Conservation (phyloP, 805 yeast species). For the Yamadazyma paraphyllophila region DNA sequence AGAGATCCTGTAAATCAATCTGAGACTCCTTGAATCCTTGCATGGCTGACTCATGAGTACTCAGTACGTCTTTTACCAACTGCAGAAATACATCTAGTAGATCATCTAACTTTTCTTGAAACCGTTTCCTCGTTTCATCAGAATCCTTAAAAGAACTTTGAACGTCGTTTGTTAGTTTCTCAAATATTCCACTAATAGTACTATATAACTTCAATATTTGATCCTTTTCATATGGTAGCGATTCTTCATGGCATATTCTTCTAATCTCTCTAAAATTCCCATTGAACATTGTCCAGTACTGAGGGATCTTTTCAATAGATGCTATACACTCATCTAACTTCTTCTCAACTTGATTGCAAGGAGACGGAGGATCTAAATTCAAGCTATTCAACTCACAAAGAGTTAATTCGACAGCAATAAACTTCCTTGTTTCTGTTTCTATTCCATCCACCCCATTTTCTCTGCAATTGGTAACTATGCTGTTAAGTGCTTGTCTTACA, state of each 20-base stretch:
- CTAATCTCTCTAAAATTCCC: conserved; percentile 60
- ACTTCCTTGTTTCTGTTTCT: conserved; percentile 28
- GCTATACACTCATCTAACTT: conserved; percentile 33
- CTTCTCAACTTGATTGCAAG: conserved; percentile 20
- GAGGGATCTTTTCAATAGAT: conserved; percentile 43
- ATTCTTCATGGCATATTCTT: conserved; percentile 51
- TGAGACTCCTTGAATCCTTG: not conserved
- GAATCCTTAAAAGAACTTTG: not conserved
- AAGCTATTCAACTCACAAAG: conserved; percentile 56
- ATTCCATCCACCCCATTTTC: conserved; percentile 39
- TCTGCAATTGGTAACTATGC: conserved; percentile 41
- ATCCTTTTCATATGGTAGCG: conserved; percentile 51
- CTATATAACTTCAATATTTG: conserved; percentile 45
- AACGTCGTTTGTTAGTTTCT: conserved; percentile 6
- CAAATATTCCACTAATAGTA: conserved; percentile 40
- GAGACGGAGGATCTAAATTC: conserved; percentile 31
- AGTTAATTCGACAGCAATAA: conserved; percentile 48
- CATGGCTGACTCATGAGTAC: not conserved
- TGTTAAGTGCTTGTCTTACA: conserved; percentile 38
- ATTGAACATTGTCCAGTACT: conserved; percentile 74
- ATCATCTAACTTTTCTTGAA: conserved; percentile 15
- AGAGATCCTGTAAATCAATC: not conserved
- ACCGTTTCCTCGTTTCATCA: conserved; percentile 7
- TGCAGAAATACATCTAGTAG: conserved; percentile 1
- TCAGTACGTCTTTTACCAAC: not conserved